Base-by-base conservation (phyloP, 306 rosid genomes). In the Oxytropis ochrocephala region DNA sequence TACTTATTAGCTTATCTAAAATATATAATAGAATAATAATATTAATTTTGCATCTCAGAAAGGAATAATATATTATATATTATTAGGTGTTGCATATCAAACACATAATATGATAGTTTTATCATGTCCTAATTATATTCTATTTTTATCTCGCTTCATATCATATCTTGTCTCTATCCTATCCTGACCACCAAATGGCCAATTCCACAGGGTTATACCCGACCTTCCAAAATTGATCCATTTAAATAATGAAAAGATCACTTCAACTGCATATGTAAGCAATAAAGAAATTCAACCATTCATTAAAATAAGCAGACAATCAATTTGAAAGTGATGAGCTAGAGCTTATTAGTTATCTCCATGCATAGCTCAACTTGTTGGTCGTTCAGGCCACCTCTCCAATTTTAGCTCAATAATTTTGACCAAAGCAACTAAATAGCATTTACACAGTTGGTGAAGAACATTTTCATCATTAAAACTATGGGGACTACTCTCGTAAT, bases 391-490 rank as follows among this genome's bases (percentile, higher is more conserved):
- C 56, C 70, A 81, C 18, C 56, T 17, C 42, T 58, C 44, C 57
- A 72, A 67, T 13, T 56, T 72, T 54, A 5, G 6, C 9, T 54
- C 64, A 64, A 56, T 18, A 52, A 29, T 54, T 62, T 68, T 24
- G 36, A 41, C 61, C 49, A 59, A 60, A 62, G 60, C 61, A 62
- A 58, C 43, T 73, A 65, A 79, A 65, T 63, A 27, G 58, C 85
- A 78, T 77, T 82, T 43, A 78, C 77, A 24, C 55, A 69, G 80
- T 82, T 74, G 82, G 74, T 82, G 75, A 51, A 75, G 72, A 57
- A 24, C 51, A 57, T 69, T 77, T 73, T 69, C 75, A 69, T 69
- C 80, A 77, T 81, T 78, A 61, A 81, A 74, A 69, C 53, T 16
- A 52, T 64, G 29, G 29, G 2, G 29, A 24, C 29, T n/a, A n/a